phyloP scores from a whole-genome alignment of 2,329 filamentous ascomycete genomes.

The Fusarium sp. region DNA sequence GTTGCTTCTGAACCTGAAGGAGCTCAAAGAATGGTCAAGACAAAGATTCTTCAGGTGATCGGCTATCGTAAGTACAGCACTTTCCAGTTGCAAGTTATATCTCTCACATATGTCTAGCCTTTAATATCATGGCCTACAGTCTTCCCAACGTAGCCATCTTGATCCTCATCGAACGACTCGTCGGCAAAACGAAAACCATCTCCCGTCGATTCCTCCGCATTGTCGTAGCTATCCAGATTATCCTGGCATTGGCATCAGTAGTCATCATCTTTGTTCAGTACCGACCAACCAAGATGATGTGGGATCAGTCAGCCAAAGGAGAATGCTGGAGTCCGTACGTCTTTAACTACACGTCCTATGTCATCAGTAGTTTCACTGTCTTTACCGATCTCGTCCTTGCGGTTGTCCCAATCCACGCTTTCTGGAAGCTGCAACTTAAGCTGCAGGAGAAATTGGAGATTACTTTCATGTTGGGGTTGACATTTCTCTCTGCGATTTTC shows the following conservation, averaged over 20 bases:
- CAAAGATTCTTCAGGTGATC: not conserved
- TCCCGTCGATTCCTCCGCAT: slow-evolving; percentile 1
- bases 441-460: slow-evolving; percentile 21
- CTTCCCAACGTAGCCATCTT: slow-evolving; percentile 26
- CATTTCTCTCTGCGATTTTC: slow-evolving; percentile 18
- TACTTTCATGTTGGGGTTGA: slow-evolving; percentile 20
- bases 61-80: slow-evolving; percentile 1
- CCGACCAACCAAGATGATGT: not conserved
- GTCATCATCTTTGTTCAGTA: slow-evolving; percentile 14
- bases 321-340: slow-evolving; percentile 6
- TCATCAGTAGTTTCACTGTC: slow-evolving; percentile 22
- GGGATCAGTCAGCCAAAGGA: not conserved
- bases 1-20: not conserved
- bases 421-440: slow-evolving; percentile 23
- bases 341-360: slow-evolving; percentile 30
- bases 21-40: not conserved
- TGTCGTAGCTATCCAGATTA: not conserved
- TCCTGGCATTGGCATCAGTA: not conserved
- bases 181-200: slow-evolving; percentile 2
- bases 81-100: accelerated
- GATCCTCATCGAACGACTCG: slow-evolving; percentile 23
- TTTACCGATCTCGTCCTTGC: slow-evolving; percentile 22
- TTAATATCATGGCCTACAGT: slow-evolving; percentile 19
- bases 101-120: not conserved
- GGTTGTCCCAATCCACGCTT: slow-evolving; percentile 6